Evolutionary conservation across 495 filamentous ascomycete species (phyloP), one percentile per base, ranked within the genome.

Genomic region (Tuber aestivum): DNA sequence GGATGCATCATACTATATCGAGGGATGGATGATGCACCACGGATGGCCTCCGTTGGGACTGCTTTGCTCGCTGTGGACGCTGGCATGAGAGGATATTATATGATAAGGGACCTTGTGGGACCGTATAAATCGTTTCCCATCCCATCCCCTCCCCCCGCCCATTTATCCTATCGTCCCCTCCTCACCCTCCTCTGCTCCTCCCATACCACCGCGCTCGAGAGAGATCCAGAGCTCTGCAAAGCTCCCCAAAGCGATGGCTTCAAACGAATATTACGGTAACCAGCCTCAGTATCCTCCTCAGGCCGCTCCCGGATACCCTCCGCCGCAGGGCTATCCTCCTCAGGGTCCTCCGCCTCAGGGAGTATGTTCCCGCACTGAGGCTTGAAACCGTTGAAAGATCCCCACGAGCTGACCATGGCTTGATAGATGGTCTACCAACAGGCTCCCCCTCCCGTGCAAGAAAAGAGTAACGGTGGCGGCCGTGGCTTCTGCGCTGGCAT

Each of bases 351-450:
- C 45, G 5, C 74, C 71, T 20, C 74, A 72, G 37, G 69, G 35
- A 23, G 78, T 79, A 79, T 48, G 70, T 41, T 69, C 21, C 21
- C 72, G 14, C 50, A 5, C 10, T 61, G 50, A 27, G 12, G 10
- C 2, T 10, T n/a, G 50, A 61, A 61, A 40, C 38, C 3, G 38
- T 14, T 9, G 23, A 27, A 9, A 61, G n/a, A 27, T 61, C n/a
- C 50, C n/a, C 3, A 12, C 50, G n/a, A 3, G n/a, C 50, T 61
- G 3, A 61, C n/a, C 1, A 23, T 12, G 3, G 42, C 8, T 35
- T 23, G 78, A 77, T 71, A 79, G 78, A 79, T 79, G 78, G 76
- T 78, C 78, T 79, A 79, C 70, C 78, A 78, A 41, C 74, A 77
- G 27, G 72, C 73, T 35, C 72, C 78, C 7, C 76, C 76, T 65